These are phyloP conservation scores for Fraxinus baroniana DNA, from an alignment of 305 asterid species.

Conservation along the genomic window DNA sequence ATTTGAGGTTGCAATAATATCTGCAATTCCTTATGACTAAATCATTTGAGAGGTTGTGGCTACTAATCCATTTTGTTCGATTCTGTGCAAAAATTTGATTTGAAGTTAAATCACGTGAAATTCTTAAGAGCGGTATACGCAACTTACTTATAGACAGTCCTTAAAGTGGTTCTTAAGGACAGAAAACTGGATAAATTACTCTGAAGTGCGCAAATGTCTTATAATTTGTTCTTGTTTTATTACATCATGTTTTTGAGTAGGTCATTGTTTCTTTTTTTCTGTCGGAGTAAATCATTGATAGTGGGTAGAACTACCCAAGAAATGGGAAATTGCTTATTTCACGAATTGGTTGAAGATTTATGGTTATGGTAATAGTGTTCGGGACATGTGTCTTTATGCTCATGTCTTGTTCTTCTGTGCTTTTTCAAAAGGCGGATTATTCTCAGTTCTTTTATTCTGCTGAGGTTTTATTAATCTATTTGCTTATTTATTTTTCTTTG, in stretches of 20 bases:
- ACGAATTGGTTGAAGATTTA: slow-evolving; percentile 5
- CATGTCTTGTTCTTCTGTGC: slow-evolving; percentile 17
- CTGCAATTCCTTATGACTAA: not conserved
- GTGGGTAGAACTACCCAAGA: not conserved
- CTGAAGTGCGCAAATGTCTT: not conserved
- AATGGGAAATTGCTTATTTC: not conserved
- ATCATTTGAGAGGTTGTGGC: slow-evolving; percentile 1
- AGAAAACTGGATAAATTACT: not conserved
- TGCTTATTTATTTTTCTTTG: slow-evolving; percentile 26
- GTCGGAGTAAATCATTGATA: not conserved
- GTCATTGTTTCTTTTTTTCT: not conserved
- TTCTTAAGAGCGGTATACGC: not conserved
- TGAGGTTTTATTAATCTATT: slow-evolving; percentile 7
- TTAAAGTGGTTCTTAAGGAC: not conserved
- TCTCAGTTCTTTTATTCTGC: slow-evolving; percentile 11
- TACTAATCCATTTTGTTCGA: not conserved
- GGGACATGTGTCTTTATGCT: slow-evolving; percentile 9
- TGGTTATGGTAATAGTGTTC: slow-evolving; percentile 5
- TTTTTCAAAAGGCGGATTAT: not conserved
- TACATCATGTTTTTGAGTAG: not conserved
- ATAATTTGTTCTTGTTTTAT: not conserved
- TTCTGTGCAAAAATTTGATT: not conserved
- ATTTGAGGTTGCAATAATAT: not conserved
- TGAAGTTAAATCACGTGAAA: not conserved
- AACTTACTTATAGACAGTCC: not conserved